Evolutionary conservation across 257 asterid species (phyloP).

Genomic region (Jasminum sambac): DNA sequence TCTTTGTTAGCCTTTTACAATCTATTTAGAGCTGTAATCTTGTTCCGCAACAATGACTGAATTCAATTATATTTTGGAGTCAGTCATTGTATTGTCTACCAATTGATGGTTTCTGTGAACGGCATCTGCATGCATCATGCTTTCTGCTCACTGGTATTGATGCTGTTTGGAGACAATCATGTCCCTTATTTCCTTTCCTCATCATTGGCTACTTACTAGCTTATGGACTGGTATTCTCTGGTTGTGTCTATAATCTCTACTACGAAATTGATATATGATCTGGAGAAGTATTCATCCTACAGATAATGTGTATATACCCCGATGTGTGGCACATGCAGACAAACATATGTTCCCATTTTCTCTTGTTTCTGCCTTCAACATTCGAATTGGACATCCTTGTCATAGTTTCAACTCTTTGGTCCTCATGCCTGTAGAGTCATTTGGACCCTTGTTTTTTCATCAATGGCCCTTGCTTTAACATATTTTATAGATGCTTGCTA

Average conservation of each 20-base stretch:
- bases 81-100: background rate
- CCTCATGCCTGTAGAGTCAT: background rate
- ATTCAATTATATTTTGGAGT: too few relatives aligned
- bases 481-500: background rate
- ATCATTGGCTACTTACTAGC: background rate
- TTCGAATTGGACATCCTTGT: conserved; percentile 3
- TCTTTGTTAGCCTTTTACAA: background rate
- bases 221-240: background rate
- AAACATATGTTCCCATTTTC: conserved; percentile 4
- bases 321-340: background rate
- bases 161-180: background rate
- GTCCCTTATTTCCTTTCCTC: background rate
- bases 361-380: conserved; percentile 5
- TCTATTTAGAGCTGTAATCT: background rate
- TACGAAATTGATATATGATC: background rate
- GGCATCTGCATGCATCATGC: conserved; percentile 2
- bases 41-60: background rate
- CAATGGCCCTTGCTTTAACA: background rate
- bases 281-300: conserved; percentile 12
- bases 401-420: background rate
- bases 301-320: background rate
- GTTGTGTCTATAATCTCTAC: background rate
- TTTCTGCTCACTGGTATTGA: conserved; percentile 2
- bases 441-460: background rate
- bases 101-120: background rate